Evolutionary conservation across 768 basidiomycete genomes (phyloP).

Genomic region (Mycena latifolia): DNA sequence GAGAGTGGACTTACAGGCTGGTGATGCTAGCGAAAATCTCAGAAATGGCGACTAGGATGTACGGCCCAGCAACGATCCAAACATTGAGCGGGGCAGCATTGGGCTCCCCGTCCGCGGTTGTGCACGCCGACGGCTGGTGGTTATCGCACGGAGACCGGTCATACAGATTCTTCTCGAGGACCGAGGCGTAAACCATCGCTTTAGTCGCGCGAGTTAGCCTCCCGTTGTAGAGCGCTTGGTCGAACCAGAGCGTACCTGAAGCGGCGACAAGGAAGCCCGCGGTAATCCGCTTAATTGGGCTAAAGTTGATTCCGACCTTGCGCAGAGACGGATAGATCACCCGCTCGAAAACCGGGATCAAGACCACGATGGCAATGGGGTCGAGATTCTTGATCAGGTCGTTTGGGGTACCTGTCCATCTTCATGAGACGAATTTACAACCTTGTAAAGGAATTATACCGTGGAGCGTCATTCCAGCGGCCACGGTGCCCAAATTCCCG

Average conservation of each 20-base stretch:
- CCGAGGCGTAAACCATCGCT: constrained; percentile 66
- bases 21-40: constrained; percentile 73
- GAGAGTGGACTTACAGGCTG: constrained; percentile 45
- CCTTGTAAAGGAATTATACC: constrained; percentile 27
- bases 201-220: no score
- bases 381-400: constrained; percentile 67
- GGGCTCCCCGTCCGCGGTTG: constrained; percentile 44
- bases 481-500: constrained; percentile 63
- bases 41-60: constrained; percentile 67
- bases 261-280: constrained; percentile 65
- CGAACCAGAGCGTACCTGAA: constrained; percentile 40
- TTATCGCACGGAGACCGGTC: constrained; percentile 58
- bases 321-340: constrained; percentile 63
- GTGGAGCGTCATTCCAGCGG: constrained; percentile 60
- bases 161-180: constrained; percentile 60
- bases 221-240: no score
- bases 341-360: constrained; percentile 65
- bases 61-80: constrained; percentile 62
- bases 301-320: constrained; percentile 58
- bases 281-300: constrained; percentile 64
- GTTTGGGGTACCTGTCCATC: constrained; percentile 51
- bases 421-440: not conserved
- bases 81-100: constrained; percentile 57
- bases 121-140: constrained; percentile 56
- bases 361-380: constrained; percentile 60